Evolutionary conservation across 2,329 filamentous ascomycete genomes (phyloP).

Genomic region (Hymenoscyphus fraxineus): DNA sequence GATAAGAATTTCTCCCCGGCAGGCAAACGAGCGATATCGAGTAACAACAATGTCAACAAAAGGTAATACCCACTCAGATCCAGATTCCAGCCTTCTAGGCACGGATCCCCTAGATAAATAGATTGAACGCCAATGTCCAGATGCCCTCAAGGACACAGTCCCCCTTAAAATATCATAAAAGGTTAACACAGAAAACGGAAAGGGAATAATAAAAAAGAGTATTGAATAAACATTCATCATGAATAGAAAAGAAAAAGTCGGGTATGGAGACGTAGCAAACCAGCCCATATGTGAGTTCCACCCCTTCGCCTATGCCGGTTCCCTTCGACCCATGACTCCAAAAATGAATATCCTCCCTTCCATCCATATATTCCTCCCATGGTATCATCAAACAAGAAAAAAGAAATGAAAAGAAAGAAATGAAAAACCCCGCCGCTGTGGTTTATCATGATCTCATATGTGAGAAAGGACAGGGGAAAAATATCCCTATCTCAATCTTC

Average conservation of each 20-base stretch:
- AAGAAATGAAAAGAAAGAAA: neutral
- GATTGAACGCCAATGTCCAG: neutral
- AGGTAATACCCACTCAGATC: neutral
- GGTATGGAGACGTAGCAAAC: neutral
- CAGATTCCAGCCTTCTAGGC: neutral
- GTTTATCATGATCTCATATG: constrained; percentile 35
- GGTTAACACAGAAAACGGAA: neutral
- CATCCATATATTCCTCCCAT: constrained; percentile 12
- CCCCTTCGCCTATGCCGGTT: neutral
- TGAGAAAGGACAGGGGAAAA: constrained; percentile 8
- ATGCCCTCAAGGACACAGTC: neutral
- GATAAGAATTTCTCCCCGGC: neutral
- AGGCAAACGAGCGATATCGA: neutral
- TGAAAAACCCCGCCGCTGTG: constrained; percentile 38
- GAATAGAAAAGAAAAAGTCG: neutral
- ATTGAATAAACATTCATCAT: neutral
- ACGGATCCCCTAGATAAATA: no score
- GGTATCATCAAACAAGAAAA: constrained; percentile 27
- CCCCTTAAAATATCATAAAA: neutral
- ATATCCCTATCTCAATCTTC: neutral
- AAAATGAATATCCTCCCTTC: constrained; percentile 9
- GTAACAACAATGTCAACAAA: neutral
- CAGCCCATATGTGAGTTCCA: neutral
- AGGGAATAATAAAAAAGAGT: neutral
- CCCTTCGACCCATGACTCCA: neutral